Base-by-base conservation (phyloP, 2,329 filamentous ascomycete species). In the Emmonsia crescens region DNA sequence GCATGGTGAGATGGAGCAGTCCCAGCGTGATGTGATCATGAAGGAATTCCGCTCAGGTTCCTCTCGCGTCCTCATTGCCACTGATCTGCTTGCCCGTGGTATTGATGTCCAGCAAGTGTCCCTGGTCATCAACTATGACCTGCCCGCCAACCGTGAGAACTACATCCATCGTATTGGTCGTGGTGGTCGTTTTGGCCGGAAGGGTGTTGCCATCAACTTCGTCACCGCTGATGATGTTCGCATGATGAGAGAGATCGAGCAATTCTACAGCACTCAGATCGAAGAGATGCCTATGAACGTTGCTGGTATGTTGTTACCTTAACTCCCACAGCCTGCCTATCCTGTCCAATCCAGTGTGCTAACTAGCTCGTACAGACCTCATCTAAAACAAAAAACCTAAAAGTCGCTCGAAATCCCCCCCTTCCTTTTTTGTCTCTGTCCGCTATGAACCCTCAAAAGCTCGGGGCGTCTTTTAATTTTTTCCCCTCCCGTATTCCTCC, bases 151-250 rank as follows among this genome's bases (percentile, higher is more conserved):
- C 86, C 91, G 93, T 74, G 94, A 99, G 84, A 99, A 97, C 86
- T 99, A 99, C 86, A 99, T 99, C 75, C 94, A 99, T 82, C 89
- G 94, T 77, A 99, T 99, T 75, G 94, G 94, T 85, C 93, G 94
- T 87, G 92, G 92, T 83, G 94, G 94, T 82, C 92, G 94, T 84
- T 99, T 99, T 83, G 94, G 94, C 80, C 91, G 94, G 80, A 99
- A 99, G 88, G 94, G 94, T 88, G 94, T 99, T 78, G 94, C 94
- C 74, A 99, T 99, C 86, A 99, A 99, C 90, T 99, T 99, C 78
- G 94, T 99, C 78, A 97, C 93, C 66, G 91, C 91, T 73, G 94
- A 99, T 70, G 94, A 99, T 80, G 94, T 99, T 74, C 91, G 93
- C 79, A 97, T 99, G 90, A 95, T 99, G 90, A 87, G 94, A 78